Base-by-base conservation (phyloP, 2,329 filamentous ascomycete genomes). In the Ampelomyces quisqualis region DNA sequence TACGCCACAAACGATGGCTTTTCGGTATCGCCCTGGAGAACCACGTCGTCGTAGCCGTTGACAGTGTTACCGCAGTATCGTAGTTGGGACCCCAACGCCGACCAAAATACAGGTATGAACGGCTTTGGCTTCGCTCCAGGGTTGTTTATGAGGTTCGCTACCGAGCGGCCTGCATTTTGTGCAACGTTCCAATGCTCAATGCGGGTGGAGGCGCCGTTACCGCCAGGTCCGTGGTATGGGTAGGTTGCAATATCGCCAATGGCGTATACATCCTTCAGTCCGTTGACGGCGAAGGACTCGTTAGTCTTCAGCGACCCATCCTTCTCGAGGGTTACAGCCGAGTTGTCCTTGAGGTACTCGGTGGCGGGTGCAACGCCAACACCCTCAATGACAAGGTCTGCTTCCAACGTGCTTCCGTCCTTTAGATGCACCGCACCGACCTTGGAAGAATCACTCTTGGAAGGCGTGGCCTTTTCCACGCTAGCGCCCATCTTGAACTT, bases 121-220 rank as follows among this genome's bases (percentile, higher is more conserved):
- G 80, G 75, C 56, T 86, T 82, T 1, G 82, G 75, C 48, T 77
- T 76, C 31, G 77, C 67, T 6, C 77, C 70, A 0, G 85, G 79
- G 57, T 85, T 76, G 53, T 82, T 78, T 60, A 98, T 95, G 57
- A 87, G 81, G 37, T 77, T 76, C 2, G 90, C 93, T 1, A 86
- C 91, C 17, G 79, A 78, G 29, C 91, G 86, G 2, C 93, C 93
- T 2, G 88, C 77, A 61, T 97, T 96, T 64, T 97, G 93, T 4
- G 93, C 93, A 2, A 98, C 93, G 70, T 96, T 91, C 93, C 93
- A 98, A 68, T 98, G 93, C 75, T 98, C 93, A 62, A 97, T 96
- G 49, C 93, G 85, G 1, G 86, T 81, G 13, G 78, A 77, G 30
- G 77, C 77, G 48, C 87, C 88, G 11, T 85, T 78, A 18, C 88